phyloP scores from a whole-genome alignment of 2,329 filamentous ascomycete genomes.

The Colletotrichum tanaceti region DNA sequence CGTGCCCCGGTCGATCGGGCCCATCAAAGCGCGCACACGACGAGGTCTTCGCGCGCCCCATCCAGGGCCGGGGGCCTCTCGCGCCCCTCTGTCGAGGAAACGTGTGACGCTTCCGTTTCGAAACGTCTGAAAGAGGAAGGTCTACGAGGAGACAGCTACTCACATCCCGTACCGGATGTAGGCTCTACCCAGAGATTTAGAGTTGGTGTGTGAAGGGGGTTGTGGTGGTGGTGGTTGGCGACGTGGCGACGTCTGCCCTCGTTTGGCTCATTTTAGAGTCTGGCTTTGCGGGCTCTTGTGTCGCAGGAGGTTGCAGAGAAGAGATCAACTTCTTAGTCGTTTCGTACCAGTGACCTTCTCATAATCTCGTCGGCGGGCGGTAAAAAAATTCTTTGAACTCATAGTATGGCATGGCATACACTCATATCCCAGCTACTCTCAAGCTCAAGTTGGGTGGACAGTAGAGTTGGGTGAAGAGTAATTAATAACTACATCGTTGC shows the following conservation, averaged over 20 bases:
- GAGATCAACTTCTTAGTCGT: neutral
- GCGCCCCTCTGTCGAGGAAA: neutral
- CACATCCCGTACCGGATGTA: too few species aligned
- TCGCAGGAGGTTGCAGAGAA: neutral
- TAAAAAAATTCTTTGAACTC: too few species aligned
- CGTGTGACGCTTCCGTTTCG: constrained; percentile 16
- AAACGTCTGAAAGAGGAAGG: constrained; percentile 28
- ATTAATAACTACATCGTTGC: too few species aligned
- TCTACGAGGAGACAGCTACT: neutral
- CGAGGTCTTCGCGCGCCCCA: neutral
- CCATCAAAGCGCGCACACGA: constrained; percentile 24
- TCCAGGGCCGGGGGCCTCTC: neutral
- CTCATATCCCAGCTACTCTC: too few species aligned
- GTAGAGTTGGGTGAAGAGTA: too few species aligned
- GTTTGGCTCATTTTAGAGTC: constrained; percentile 1
- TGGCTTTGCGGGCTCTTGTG: neutral
- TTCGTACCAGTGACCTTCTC: neutral
- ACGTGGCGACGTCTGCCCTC: neutral
- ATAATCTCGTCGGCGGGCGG: too few species aligned
- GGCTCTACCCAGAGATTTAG: constrained; percentile 13
- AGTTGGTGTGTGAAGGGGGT: neutral
- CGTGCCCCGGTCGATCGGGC: constrained; percentile 3
- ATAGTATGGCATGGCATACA: too few species aligned
- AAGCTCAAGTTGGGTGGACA: too few species aligned
- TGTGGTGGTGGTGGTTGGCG: constrained; percentile 1